These are phyloP conservation scores for Phytophthora foliorum DNA, from an alignment of 352 stramenopile genomes.

Conservation along the genomic window DNA sequence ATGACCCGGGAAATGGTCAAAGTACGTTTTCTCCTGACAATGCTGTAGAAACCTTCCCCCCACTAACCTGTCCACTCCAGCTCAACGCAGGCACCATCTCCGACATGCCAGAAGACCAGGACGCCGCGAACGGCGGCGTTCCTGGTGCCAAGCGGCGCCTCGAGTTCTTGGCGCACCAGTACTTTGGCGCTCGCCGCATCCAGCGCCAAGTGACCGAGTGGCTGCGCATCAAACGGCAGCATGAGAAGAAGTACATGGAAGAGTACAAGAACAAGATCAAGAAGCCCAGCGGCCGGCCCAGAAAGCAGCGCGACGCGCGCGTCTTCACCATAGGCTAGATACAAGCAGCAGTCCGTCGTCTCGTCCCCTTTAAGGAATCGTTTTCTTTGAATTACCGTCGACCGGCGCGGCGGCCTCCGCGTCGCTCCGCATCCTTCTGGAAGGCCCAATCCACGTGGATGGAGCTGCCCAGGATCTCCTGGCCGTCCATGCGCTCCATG, in stretches of 20 bases:
- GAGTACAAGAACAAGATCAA: conserved; percentile 92
- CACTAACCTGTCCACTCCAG: conserved; percentile 1
- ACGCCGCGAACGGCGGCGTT: conserved; percentile 27
- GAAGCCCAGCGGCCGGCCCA: conserved; percentile 76
- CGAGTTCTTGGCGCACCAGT: conserved; percentile 76
- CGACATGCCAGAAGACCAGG: conserved; percentile 47
- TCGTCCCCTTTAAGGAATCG: not conserved
- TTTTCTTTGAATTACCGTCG: conserved; percentile 55
- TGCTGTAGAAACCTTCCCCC: not conserved
- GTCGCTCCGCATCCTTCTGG: conserved; percentile 54
- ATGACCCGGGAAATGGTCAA: conserved; percentile 87
- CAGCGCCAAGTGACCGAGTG: conserved; percentile 65
- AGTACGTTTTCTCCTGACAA: conserved; percentile 44
- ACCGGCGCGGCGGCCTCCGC: conserved; percentile 46
- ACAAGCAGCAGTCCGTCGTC: not conserved
- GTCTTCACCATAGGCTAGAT: conserved; percentile 79
- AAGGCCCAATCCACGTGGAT: conserved; percentile 97
- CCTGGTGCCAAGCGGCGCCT: conserved; percentile 44
- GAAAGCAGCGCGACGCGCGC: conserved; percentile 78
- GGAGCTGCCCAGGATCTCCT: conserved; percentile 90
- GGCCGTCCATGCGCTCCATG: conserved; percentile 94
- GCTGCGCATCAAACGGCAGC: conserved; percentile 75
- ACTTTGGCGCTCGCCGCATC: conserved; percentile 70
- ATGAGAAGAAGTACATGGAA: conserved; percentile 80
- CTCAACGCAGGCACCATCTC: conserved; percentile 56